Base-by-base conservation (phyloP, 2,329 filamentous ascomycete species). In the Aspergillus ustus region DNA sequence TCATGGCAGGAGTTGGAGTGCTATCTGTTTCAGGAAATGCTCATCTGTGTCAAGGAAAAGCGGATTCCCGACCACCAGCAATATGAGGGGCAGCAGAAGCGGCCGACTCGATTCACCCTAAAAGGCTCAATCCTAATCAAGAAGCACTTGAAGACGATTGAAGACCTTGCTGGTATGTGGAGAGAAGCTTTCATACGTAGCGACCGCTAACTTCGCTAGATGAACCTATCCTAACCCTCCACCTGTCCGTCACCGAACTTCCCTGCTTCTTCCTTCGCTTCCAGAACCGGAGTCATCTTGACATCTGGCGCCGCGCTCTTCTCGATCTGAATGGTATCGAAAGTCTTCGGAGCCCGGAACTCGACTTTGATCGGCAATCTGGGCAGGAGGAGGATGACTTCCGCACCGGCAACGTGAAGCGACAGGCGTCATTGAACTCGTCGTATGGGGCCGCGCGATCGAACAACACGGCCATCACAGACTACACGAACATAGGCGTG, bases 21-120 rank as follows among this genome's bases (percentile, higher is more conserved):
- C 77, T 99, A 92, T 75, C 85, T 99, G 31, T 99, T 99, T 73
- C 92, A 91, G 4, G 95, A 99, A 80, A 99, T 99, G 95, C 90
- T 99, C 70, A 99, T 99, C 67, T 99, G 95, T 73, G 93, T 99
- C 63, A 99, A 98, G 79, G 95, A 98, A 79, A 98, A 97, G 85
- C 97, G 93, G 80, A 78, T 83, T 8, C 75, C 82, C 9, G 68
- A 82, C 44, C 70, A 76, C 51, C 74, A 70, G 63, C 82, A 91
- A 66, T 93, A 91, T 85, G 89, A 86, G n/a, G 81, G 81, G 25
- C 69, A 78, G 1, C 78, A 79, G 1, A 84, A 84, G 22, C 93
- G 90, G 75, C 82, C 85, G 9, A 87, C 88, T 3, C 87, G 91
- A 66, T 97, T 91, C 81, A 96, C 93, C 0, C 82, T 99, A 46